Evolutionary conservation across 805 yeast species (phyloP).

Genomic region (Kregervanrija pseudodelftensis): DNA sequence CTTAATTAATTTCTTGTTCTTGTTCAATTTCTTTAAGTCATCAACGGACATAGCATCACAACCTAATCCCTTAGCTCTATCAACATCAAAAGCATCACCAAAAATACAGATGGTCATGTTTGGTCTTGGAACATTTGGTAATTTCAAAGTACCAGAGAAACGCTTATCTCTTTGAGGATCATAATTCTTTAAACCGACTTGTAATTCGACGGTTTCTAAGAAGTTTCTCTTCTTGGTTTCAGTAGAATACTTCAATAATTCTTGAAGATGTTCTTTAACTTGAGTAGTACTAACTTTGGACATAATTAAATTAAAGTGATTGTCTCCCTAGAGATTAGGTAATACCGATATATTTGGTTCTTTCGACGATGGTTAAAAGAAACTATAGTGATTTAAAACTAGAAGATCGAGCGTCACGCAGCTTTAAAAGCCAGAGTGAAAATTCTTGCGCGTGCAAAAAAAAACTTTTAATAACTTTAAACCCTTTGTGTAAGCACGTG

Average conservation of each 20-base stretch:
- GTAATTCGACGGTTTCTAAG: constrained; percentile 99
- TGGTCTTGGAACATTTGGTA: constrained; percentile 99
- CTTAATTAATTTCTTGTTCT: constrained; percentile 99
- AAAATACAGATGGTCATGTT: constrained; percentile 99
- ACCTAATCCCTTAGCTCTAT: constrained; percentile 99
- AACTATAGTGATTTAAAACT: not conserved
- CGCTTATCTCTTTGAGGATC: constrained; percentile 99
- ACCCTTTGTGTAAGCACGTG: constrained; percentile 15
- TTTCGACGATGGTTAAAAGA: constrained; percentile 40
- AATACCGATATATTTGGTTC: constrained; percentile 31
- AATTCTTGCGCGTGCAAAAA: not conserved
- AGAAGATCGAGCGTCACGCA: not conserved
- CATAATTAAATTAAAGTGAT: constrained; percentile 39
- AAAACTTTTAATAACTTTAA: not conserved
- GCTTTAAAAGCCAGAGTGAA: not conserved
- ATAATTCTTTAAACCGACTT: constrained; percentile 99
- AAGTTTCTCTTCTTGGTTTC: constrained; percentile 99
- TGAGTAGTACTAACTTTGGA: constrained; percentile 86
- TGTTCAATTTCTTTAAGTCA: constrained; percentile 99
- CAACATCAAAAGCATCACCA: constrained; percentile 99
- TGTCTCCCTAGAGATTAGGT: constrained; percentile 72
- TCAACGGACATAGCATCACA: constrained; percentile 99
- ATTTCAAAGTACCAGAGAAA: constrained; percentile 99
- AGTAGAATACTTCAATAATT: constrained; percentile 81
- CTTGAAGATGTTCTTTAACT: constrained; percentile 95